Base-by-base conservation (phyloP, 305 asterid species). In the Andrographis paniculata region DNA sequence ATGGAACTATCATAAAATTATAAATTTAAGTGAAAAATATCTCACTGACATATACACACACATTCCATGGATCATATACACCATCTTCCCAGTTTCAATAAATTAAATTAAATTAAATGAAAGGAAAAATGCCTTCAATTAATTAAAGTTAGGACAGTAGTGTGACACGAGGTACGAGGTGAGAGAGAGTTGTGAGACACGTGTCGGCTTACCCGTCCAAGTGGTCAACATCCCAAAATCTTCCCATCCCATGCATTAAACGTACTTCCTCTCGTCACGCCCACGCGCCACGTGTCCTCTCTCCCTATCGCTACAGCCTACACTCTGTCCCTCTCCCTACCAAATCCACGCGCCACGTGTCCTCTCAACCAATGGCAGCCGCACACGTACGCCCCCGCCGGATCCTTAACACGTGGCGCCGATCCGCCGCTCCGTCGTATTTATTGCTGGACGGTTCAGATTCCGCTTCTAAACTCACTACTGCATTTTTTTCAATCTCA, bases 271-370 rank as follows among this genome's bases (percentile, higher is more conserved):
- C n/a, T n/a, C n/a, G n/a, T 0, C 59, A 44, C 19, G 45, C 31
- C 14, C 0, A 38, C 13, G 24, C 47, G 61, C 71, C 71, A 65
- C 71, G 71, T 59, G 17, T 19, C 62, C 50, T 2, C 1, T 2
- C 1, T 8, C 28, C 39, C 22, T 14, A 11, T 23, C 48, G 7
- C 28, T 4, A 31, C 20, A 30, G 31, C 30, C 30, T 24, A 6
- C 48, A 11, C 15, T 5, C 6, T 44, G 47, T 31, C 50, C 60
- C 60, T n/a, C 33, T 22, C 17, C 30, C 20, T 17, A 31, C 40
- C 44, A 41, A 20, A 38, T 60, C 52, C 37, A 30, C 5, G 14
- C 16, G 36, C 74, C 65, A 63, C 74, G 69, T 67, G 30, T 63
- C 42, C 1, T 24, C 3, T 0, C 2, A 1, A 2, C 15, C 45